Percentiles rank a stretch among this genome's conserved stretches.
Conservation (phyloP, 257 asterid genomes). For the Gentiana dahurica region DNA sequence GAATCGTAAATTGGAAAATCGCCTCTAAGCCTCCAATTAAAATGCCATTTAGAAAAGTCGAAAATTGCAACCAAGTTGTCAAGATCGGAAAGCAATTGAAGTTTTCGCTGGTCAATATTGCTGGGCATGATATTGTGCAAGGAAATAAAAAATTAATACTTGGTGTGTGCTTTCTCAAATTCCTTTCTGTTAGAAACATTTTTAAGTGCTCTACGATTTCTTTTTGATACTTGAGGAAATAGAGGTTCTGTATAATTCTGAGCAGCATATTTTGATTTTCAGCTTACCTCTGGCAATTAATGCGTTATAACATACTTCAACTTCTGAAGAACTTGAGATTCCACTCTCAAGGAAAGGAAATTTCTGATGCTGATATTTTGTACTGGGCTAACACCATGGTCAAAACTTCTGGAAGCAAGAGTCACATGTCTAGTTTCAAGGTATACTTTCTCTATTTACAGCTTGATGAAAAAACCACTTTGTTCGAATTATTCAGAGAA, state of each 20-base stretch:
- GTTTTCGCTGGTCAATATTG: conserved; percentile 85
- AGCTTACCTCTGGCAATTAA: conserved; percentile 94
- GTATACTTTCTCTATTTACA: conserved; percentile 8
- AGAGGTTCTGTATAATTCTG: conserved; percentile 1
- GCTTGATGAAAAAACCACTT: too few species aligned
- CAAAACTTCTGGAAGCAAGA: conserved; percentile 60
- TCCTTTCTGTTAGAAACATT: background rate
- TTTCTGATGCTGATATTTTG: conserved; percentile 66
- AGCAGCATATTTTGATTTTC: conserved; percentile 26
- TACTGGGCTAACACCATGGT: conserved; percentile 88
- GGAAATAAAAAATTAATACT: conserved; percentile 88
- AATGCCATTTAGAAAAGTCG: conserved; percentile 94
- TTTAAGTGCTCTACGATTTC: background rate
- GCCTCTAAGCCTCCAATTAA: conserved; percentile 91
- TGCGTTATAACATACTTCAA: conserved; percentile 89
- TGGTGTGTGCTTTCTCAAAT: conserved; percentile 33
- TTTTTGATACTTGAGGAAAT: background rate
- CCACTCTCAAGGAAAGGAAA: conserved; percentile 88
- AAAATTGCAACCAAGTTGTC: conserved; percentile 94
- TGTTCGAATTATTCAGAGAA: too few species aligned
- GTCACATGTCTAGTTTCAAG: conserved; percentile 66
- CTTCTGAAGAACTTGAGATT: conserved; percentile 72
- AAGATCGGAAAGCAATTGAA: conserved; percentile 84
- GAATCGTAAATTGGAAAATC: conserved; percentile 87
- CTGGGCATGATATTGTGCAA: conserved; percentile 91